phyloP scores from a whole-genome alignment of 371 early-diverging fungal species.

The Rhizopus sp. region DNA sequence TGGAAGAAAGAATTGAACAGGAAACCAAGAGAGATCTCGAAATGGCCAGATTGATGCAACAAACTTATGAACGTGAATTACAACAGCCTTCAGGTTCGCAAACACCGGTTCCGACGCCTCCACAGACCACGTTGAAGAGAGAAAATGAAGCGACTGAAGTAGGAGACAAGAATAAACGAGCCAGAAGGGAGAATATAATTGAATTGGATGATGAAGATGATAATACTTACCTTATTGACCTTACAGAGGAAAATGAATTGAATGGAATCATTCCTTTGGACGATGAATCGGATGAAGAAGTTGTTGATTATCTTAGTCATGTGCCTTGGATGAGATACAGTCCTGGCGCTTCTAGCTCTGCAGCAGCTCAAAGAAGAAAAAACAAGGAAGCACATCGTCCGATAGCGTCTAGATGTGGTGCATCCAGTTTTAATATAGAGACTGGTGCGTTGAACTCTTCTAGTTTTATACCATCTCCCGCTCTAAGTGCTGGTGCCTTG shows the following conservation, averaged over 20 bases:
- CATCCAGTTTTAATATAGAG: background rate
- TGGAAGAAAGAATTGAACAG: conserved; percentile 10
- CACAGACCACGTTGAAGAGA: background rate
- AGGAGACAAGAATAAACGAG: background rate
- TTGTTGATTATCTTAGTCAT: background rate
- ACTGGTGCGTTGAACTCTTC: background rate
- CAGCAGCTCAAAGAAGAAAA: background rate
- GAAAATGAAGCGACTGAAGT: background rate
- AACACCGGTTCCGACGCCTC: too few relatives aligned
- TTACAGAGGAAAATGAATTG: conserved; percentile 12
- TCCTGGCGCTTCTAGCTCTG: background rate
- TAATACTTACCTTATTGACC: conserved; percentile 11
- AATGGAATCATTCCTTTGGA: background rate
- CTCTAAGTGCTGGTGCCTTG: background rate
- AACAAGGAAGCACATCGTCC: background rate
- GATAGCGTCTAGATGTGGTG: too few relatives aligned
- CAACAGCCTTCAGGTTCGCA: background rate
- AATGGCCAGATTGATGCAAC: conserved; percentile 7
- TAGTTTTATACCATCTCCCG: background rate
- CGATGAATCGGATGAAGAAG: background rate
- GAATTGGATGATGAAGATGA: conserved; percentile 14
- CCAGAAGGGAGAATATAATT: background rate
- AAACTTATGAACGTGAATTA: background rate
- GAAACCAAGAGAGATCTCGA: conserved; percentile 12
- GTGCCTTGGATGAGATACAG: background rate